Base-by-base conservation (phyloP, 805 yeast species). In the Candida manassasensis region DNA sequence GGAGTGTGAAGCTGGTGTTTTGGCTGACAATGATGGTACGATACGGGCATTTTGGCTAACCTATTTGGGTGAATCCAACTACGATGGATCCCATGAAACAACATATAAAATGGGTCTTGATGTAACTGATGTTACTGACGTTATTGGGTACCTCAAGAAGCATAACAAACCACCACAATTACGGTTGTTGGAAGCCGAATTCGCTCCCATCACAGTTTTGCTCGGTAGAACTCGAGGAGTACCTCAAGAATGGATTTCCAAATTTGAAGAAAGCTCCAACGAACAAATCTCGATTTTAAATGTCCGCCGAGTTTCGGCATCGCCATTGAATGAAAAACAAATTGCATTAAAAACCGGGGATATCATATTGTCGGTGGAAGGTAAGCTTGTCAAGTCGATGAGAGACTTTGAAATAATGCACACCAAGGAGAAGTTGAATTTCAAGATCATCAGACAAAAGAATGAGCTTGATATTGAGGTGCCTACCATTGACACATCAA, bases 191-290 rank as follows among this genome's bases (percentile, higher is more conserved):
- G 96, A 88, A 51, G 81, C 85, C 24, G 96, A 86, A 49, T 79
- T 86, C 47, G 72, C 74, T 11, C 69, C 88, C 0, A 65, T 83
- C 21, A 73, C 85, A 2, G 66, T 87, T 16, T 71, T 79, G 17
- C 81, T 77, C 50, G 95, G 94, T 2, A 77, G 96, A 57, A 75
- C 84, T 29, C 72, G 85, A 50, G 95, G 95, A n/a, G 95, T 88
- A 15, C 76, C 93, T 0, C 90, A 84, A 47, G 77, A 76, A 28
- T 87, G 95, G 94, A 82, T 89, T 41, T 51, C 67, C 22, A 69
- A 67, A 42, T 71, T 85, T 52, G 95, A 85, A 54, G 67, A 71
- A 17, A 72, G 69, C 21, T 72, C 77, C 35, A 63, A 67, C 17
- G 86, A 83, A 49, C 79, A 84, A 48, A 69, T 81, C 29, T 89